Evolutionary conservation across 2,329 filamentous ascomycete genomes (phyloP), one percentile per base, ranked within the genome.

Genomic region (Sporothrix protearum): DNA sequence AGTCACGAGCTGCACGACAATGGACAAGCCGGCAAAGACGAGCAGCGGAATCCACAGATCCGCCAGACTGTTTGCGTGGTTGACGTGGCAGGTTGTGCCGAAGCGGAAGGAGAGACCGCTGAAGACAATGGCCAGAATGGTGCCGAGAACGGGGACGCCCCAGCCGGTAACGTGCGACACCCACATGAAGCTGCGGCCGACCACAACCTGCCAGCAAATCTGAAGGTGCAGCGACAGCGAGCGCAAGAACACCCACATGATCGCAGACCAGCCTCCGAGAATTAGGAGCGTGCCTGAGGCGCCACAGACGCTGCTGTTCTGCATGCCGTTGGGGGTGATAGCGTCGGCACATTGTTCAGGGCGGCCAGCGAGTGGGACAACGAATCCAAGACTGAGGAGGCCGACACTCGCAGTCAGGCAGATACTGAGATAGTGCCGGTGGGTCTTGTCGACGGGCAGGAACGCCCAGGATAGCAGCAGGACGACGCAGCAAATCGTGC

Each of bases 51-150:
- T 93, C 95, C 95, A 98, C 78, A 97, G 93, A 78, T 91, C 92
- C 42, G 89, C 88, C 79, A 97, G 83, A 73, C 93, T 94, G 80
- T 97, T 88, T 71, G 88, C 82, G 80, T 97, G 93, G 83, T 98
- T 98, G 83, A 98, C 94, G 80, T 97, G 95, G 81, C 96, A 99
- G 36, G 94, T 92, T 64, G 87, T 86, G 69, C 96, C 96, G 77
- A 98, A 97, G 68, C 96, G 91, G 82, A 95, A 98, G 1, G 94
- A 98, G 3, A 97, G 93, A 25, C 96, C 96, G 68, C 94, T 97
- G 74, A 97, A 85, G 55, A 92, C 86, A 75, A 98, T 87, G 67
- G 92, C 92, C 55, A 95, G 80, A 2, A 90, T 85, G 74, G 97
- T 87, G 47, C 93, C 92, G 25, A 93, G 81, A 30, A 90, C 85